A percentile compares a stretch with the other conserved stretches of the same genome.
Evolutionary conservation across 305 asterid species (phyloP).

Genomic region (Withania somnifera): DNA sequence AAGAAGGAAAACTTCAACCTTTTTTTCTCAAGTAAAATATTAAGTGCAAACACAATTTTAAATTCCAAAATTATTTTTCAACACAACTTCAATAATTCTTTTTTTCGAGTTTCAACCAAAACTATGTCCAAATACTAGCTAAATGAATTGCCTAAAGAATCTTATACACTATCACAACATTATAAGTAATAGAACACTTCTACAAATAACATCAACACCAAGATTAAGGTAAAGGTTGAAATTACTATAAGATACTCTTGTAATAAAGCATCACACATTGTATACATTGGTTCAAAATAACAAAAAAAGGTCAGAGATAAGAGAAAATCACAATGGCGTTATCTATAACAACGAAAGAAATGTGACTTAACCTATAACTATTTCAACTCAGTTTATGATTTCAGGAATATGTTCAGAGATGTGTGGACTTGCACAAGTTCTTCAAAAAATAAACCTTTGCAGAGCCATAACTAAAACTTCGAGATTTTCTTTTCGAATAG

Average conservation of each 20-base stretch:
- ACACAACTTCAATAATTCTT: neutral
- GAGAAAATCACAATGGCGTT: neutral
- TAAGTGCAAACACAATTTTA: no score
- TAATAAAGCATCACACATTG: neutral
- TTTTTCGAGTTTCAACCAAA: neutral
- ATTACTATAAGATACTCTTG: neutral
- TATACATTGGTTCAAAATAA: neutral
- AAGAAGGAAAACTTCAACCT: neutral
- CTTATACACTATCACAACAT: neutral
- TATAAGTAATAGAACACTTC: neutral
- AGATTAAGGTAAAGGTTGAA: neutral
- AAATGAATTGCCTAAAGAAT: neutral
- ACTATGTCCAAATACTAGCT: neutral
- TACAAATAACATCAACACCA: neutral
- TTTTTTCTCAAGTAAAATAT: neutral
- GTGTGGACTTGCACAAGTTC: neutral
- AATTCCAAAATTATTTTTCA: neutral
- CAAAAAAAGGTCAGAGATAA: neutral
- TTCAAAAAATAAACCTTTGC: constrained; percentile 54
- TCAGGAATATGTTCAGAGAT: neutral
- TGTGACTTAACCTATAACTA: neutral
- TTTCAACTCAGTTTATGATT: neutral
- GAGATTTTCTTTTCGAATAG: constrained; percentile 72
- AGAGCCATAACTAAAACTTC: constrained; percentile 88
- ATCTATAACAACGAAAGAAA: neutral